phyloP scores from a whole-genome alignment of 805 yeast genomes.

The Starmerella vaccinii region DNA sequence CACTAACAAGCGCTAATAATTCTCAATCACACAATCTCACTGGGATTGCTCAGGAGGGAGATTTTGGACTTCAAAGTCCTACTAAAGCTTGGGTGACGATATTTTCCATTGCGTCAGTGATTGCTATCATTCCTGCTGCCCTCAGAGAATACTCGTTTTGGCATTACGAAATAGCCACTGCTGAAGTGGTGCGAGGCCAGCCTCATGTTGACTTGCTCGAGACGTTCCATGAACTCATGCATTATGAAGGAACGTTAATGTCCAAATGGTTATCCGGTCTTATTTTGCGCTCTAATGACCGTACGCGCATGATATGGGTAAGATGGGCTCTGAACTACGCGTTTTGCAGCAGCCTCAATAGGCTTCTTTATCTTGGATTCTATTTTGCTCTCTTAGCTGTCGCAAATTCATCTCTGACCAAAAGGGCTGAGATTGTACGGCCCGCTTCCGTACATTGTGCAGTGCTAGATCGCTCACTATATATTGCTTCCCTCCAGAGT shows the following conservation, averaged over 20 bases:
- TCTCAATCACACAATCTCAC: not conserved
- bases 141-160: not conserved
- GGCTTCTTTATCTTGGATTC: not conserved
- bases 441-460: no score
- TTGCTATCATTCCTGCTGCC: not conserved
- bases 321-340: slow-evolving; percentile 1
- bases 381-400: not conserved
- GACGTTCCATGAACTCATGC: not conserved
- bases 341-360: not conserved
- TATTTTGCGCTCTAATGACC: not conserved
- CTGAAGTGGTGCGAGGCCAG: not conserved
- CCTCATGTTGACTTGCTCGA: not conserved
- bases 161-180: not conserved
- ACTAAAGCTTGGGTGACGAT: not conserved
- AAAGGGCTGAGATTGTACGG: no score
- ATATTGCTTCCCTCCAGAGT: no score
- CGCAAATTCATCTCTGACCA: slow-evolving; percentile 4
- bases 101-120: not conserved
- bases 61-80: not conserved
- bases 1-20: not conserved
- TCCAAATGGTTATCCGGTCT: not conserved
- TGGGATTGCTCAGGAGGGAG: not conserved
- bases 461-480: no score
- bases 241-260: not conserved
- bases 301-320: not conserved